phyloP scores from a whole-genome alignment of 2,329 filamentous ascomycete species.

The Lecanicillium sp. region DNA sequence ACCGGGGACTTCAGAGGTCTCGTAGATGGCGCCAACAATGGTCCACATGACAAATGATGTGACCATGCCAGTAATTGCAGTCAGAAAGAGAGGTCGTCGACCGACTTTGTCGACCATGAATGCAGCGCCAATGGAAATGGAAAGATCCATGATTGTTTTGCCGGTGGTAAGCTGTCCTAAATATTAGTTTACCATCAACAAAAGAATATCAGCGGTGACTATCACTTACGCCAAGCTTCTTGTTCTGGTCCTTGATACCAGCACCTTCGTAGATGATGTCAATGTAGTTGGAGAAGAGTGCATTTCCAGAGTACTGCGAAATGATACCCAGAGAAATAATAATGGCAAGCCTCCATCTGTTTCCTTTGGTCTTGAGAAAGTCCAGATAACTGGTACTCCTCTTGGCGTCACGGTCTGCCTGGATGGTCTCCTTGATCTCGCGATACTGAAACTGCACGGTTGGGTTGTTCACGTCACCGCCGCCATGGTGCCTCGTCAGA shows the following conservation, averaged over 20 bases:
- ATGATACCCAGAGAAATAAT: conserved; percentile 57
- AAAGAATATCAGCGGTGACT: conserved; percentile 2
- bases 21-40: conserved; percentile 43
- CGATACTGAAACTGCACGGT: conserved; percentile 59
- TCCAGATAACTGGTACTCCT: conserved; percentile 48
- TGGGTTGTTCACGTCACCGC: conserved; percentile 48
- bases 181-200: background rate
- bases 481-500: conserved; percentile 56
- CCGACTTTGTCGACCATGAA: conserved; percentile 42
- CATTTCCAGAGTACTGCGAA: conserved; percentile 62
- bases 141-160: conserved; percentile 51
- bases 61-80: conserved; percentile 41
- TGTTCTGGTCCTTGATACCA: conserved; percentile 49
- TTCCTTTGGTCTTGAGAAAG: conserved; percentile 54
- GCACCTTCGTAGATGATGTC: conserved; percentile 53
- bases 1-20: conserved; percentile 26
- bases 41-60: conserved; percentile 42
- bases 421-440: conserved; percentile 59
- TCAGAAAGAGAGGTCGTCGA: conserved; percentile 45
- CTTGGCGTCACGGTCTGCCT: conserved; percentile 43
- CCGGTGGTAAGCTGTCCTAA: conserved; percentile 35
- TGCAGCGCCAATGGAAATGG: conserved; percentile 47
- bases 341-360: conserved; percentile 56
- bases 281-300: conserved; percentile 60
- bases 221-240: conserved; percentile 43